Evolutionary conservation across 345 rosid species (phyloP), one percentile per base, ranked within the genome.

Genomic region (Citropsis articulata): DNA sequence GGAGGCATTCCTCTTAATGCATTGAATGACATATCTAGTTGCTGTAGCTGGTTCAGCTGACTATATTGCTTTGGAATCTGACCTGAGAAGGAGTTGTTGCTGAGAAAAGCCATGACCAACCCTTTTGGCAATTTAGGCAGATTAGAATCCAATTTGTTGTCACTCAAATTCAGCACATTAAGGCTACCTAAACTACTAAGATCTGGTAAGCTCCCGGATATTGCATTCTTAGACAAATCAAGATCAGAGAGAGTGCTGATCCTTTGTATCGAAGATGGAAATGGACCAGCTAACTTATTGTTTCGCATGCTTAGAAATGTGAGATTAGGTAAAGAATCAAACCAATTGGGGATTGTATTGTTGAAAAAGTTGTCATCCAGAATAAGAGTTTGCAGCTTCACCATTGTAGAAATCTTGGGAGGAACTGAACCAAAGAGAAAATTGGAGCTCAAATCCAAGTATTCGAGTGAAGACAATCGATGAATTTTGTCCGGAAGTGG

Each of bases 401-500:
- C 90, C 91, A 91, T 81, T 73, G 90, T 71, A 53, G 93, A 86
- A 70, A 92, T 78, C 85, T 89, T 86, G 0, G 94, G 91, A 59
- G 97, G 97, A 40, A 92, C 81, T 5, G 90, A 82, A 63, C 94
- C 94, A 71, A 81, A 90, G 66, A 92, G 86, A 80, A 87, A 85
- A 81, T 92, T 92, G 42, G 90, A 81, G 50, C 93, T 88, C 80
- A 92, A 87, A 77, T 92, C 94, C 84, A 92, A 80, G 65, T 81
- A 81, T 68, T 90, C 92, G n/a, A 92, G 91, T n/a, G 89, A 82
- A 72, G 80, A 78, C 71, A 92, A 73, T 67, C 97, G 48, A 78
- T 88, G 93, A 67, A 92, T 90, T 72, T 92, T 92, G 84, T 87
- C 92, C 16, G 93, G 93, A 48, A 90, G 88, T 30, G 90, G 84